phyloP scores from a whole-genome alignment of 495 filamentous ascomycete species.

The Aspergillus incahuasiensis region DNA sequence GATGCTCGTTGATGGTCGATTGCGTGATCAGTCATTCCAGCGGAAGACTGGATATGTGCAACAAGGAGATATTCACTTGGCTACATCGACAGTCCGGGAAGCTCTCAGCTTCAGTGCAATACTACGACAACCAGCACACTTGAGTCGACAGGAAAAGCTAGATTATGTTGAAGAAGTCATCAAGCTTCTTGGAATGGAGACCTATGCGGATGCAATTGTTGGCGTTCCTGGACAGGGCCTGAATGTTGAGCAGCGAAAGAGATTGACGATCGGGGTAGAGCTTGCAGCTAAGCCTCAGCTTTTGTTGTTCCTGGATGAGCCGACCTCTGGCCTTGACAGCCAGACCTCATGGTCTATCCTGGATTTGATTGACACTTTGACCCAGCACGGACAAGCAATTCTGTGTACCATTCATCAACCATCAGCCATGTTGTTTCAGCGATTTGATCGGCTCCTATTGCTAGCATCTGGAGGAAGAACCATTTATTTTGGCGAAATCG shows the following conservation, averaged over 20 bases:
- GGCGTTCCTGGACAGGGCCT: constrained; percentile 53
- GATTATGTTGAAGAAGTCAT: constrained; percentile 49
- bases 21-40: constrained; percentile 70
- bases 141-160: constrained; percentile 39
- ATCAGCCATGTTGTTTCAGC: constrained; percentile 88
- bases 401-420: constrained; percentile 97
- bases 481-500: constrained; percentile 90
- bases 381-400: constrained; percentile 84
- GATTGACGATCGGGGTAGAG: constrained; percentile 86
- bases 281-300: constrained; percentile 82
- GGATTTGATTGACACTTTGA: constrained; percentile 80
- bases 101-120: constrained; percentile 78
- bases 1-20: constrained; percentile 48
- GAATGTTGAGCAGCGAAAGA: constrained; percentile 88
- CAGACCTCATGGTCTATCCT: constrained; percentile 91
- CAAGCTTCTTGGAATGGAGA: constrained; percentile 42
- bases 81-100: constrained; percentile 80
- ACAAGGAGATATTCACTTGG: constrained; percentile 85
- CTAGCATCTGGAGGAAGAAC: constrained; percentile 75
- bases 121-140: constrained; percentile 66
- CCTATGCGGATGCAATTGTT: constrained; percentile 40
- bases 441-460: constrained; percentile 87
- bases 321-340: constrained; percentile 83
- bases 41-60: constrained; percentile 92
- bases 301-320: constrained; percentile 87